Evolutionary conservation across 108 stramenopile genomes (phyloP), one percentile per base, ranked within the genome.

Genomic region (Fragilaria crotonensis): DNA sequence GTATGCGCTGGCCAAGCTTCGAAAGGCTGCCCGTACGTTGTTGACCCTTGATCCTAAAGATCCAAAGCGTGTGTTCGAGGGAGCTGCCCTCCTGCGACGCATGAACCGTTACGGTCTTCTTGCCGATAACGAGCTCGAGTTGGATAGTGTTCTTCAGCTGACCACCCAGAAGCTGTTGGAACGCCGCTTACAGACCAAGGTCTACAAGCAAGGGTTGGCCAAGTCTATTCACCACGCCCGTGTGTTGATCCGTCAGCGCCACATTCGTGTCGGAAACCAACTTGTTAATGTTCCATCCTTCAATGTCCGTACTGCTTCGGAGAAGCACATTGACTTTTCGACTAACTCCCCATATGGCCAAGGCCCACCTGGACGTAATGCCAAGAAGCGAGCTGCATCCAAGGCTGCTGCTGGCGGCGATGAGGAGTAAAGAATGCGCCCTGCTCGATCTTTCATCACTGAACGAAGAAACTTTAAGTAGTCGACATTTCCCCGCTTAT

Each of bases 141-240:
- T 99, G 65, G 98, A 99, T 83, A 84, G 73, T 75, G 90, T 99
- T 59, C 85, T 99, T 61, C 93, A 96, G 90, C 85, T 99, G 67
- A 89, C 95, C 66, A 99, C 98, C 60, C 96, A 98, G 69, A 94
- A 92, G 78, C 78, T 99, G 65, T 89, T 99, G 67, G 97, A 97
- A 75, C 87, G 98, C 55, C 92, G 98, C 58, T 85, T 97, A 33
- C 97, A 97, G 76, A 95, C 94, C 67, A 85, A 89, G 88, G 95
- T 94, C 21, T 96, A 93, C 95, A 97, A 97, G 95, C 95, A 95
- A 75, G 93, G 93, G 33, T 80, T 97, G 29, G 98, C 98, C 84
- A 97, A 99, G 93, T 84, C 85, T 60, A 96, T 99, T 64, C 98
- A 99, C 87, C 96, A 99, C 68, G 98, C 98, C 55, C 97, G 98